Evolutionary conservation across 1,284 basidiomycete genomes (phyloP).

Genomic region (Naganishia sp.): DNA sequence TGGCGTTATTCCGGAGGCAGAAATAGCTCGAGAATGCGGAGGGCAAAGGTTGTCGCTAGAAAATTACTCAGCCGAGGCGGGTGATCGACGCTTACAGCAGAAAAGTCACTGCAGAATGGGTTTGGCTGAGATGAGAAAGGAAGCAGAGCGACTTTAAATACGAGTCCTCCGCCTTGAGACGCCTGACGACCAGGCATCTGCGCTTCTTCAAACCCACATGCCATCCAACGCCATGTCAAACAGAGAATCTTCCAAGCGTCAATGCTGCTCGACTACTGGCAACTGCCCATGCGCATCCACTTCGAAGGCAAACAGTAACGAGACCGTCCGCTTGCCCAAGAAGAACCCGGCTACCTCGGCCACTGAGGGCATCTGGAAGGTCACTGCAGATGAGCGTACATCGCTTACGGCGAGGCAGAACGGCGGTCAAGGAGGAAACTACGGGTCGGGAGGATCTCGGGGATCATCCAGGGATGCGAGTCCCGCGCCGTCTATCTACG

Average conservation of each 20-base stretch:
- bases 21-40: constrained; percentile 2
- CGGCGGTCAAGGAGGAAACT: neutral
- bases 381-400: constrained; percentile 8
- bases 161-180: too few relatives aligned
- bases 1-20: neutral
- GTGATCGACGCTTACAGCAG: neutral
- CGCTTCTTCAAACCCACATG: neutral
- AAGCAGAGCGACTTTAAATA: too few relatives aligned
- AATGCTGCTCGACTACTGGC: constrained; percentile 24
- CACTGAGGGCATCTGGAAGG: constrained; percentile 19
- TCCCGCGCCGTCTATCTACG: constrained; percentile 14
- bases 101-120: neutral
- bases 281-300: constrained; percentile 26
- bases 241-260: constrained; percentile 12
- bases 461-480: constrained; percentile 9
- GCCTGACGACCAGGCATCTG: neutral
- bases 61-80: neutral
- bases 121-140: too few relatives aligned
- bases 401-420: constrained; percentile 13
- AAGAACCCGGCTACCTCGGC: neutral
- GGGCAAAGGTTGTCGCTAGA: neutral
- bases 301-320: constrained; percentile 10
- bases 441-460: constrained; percentile 14
- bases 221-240: neutral
- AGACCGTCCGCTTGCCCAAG: constrained; percentile 21